Conservation (phyloP, 2,329 filamentous ascomycete genomes). For the Exophiala alcalophila region DNA sequence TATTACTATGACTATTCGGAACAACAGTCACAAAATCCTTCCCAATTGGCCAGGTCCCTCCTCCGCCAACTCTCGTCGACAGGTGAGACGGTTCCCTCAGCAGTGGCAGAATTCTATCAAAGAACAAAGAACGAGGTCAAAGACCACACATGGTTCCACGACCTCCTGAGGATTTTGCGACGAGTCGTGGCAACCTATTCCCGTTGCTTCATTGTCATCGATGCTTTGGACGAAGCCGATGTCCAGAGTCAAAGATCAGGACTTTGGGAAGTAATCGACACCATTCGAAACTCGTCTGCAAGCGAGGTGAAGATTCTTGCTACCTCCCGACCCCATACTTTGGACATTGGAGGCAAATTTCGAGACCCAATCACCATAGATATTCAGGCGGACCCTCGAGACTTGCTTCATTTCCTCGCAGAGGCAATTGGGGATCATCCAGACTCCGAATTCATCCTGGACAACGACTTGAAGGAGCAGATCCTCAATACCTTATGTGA, state of each 20-base stretch:
- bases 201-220: constrained; percentile 30
- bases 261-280: constrained; percentile 26
- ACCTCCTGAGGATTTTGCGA: constrained; percentile 25
- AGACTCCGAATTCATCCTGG: constrained; percentile 28
- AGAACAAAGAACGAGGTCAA: constrained; percentile 24
- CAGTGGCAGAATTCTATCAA: constrained; percentile 31
- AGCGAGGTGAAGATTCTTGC: constrained; percentile 24
- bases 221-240: constrained; percentile 34
- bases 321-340: constrained; percentile 27
- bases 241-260: constrained; percentile 19
- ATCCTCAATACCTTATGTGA: constrained; percentile 30
- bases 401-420: constrained; percentile 30
- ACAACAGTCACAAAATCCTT: constrained; percentile 27
- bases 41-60: constrained; percentile 29
- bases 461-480: constrained; percentile 28
- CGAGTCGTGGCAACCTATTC: constrained; percentile 24
- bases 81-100: constrained; percentile 26
- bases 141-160: constrained; percentile 27
- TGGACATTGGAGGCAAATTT: constrained; percentile 16
- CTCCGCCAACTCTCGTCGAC: constrained; percentile 30
- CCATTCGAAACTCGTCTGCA: constrained; percentile 15
- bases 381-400: constrained; percentile 23
- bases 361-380: constrained; percentile 19
- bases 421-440: constrained; percentile 28
- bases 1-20: constrained; percentile 37